These are phyloP conservation scores for Colletotrichum theobromicola DNA, from an alignment of 2,329 filamentous ascomycete species.

Conservation along the genomic window DNA sequence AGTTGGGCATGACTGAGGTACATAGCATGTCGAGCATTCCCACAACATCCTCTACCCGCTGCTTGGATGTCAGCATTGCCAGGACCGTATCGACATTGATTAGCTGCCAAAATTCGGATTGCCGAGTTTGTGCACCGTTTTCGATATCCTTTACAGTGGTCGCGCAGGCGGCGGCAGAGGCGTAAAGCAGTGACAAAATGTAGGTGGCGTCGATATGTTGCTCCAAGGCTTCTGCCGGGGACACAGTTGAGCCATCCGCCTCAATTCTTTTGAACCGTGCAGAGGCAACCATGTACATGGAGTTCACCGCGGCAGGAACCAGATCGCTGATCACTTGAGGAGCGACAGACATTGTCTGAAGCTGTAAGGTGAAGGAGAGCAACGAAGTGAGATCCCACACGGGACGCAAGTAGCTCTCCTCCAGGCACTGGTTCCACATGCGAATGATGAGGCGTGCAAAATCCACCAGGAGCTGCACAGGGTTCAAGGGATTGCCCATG, in stretches of 20 bases:
- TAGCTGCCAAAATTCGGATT: slow-evolving; percentile 67
- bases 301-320: slow-evolving; percentile 60
- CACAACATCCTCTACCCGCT: slow-evolving; percentile 66
- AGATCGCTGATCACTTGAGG: slow-evolving; percentile 64
- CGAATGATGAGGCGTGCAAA: slow-evolving; percentile 69
- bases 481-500: slow-evolving; percentile 54
- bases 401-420: slow-evolving; percentile 67
- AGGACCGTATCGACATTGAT: slow-evolving; percentile 72
- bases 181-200: slow-evolving; percentile 70
- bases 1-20: slow-evolving; percentile 67
- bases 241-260: slow-evolving; percentile 47
- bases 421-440: slow-evolving; percentile 72
- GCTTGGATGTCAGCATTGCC: slow-evolving; percentile 70
- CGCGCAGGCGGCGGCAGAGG: slow-evolving; percentile 66
- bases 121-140: slow-evolving; percentile 31
- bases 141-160: slow-evolving; percentile 37
- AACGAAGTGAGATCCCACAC: slow-evolving; percentile 70
- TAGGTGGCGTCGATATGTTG: slow-evolving; percentile 67
- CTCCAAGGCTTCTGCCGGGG: slow-evolving; percentile 35
- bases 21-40: slow-evolving; percentile 69
- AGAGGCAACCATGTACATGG: slow-evolving; percentile 64
- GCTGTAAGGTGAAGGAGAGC: slow-evolving; percentile 66
- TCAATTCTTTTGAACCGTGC: slow-evolving; percentile 56
- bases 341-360: slow-evolving; percentile 64
- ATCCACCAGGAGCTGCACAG: slow-evolving; percentile 63